phyloP scores from a whole-genome alignment of 495 filamentous ascomycete species.

The Aspergillus ostianus region DNA sequence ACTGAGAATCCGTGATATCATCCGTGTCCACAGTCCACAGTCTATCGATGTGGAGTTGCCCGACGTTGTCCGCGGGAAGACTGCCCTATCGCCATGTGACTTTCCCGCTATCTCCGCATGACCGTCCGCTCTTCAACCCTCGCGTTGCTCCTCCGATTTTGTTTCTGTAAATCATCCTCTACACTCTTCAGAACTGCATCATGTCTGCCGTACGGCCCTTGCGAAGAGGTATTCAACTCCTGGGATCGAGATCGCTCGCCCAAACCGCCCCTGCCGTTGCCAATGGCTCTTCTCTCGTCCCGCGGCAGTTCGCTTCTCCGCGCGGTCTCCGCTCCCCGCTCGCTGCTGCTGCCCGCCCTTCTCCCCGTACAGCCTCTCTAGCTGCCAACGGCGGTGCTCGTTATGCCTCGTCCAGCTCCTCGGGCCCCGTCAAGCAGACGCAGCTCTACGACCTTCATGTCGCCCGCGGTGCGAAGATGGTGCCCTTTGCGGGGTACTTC shows the following conservation, averaged over 20 bases:
- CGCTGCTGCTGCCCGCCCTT: slow-evolving; percentile 13
- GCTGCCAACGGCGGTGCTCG: slow-evolving; percentile 31
- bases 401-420: slow-evolving; percentile 59
- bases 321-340: slow-evolving; percentile 28
- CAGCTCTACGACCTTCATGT: slow-evolving; percentile 83
- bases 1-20: too few species aligned
- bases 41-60: background rate
- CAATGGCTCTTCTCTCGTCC: slow-evolving; percentile 39
- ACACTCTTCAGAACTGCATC: slow-evolving; percentile 19
- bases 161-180: slow-evolving; percentile 22
- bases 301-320: slow-evolving; percentile 35
- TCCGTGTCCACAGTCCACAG: too few species aligned
- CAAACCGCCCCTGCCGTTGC: slow-evolving; percentile 31
- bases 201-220: slow-evolving; percentile 39
- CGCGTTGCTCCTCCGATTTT: slow-evolving; percentile 4
- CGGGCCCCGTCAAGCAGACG: slow-evolving; percentile 60
- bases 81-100: slow-evolving; percentile 43
- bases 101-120: slow-evolving; percentile 39
- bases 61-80: background rate
- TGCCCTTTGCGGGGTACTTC: slow-evolving; percentile 88
- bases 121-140: slow-evolving; percentile 11
- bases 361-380: slow-evolving; percentile 18
- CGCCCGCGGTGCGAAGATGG: slow-evolving; percentile 82
- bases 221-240: slow-evolving; percentile 32
- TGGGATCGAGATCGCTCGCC: slow-evolving; percentile 30